Evolutionary conservation across 768 basidiomycete species (phyloP).

Genomic region (Polyporus arcularius): DNA sequence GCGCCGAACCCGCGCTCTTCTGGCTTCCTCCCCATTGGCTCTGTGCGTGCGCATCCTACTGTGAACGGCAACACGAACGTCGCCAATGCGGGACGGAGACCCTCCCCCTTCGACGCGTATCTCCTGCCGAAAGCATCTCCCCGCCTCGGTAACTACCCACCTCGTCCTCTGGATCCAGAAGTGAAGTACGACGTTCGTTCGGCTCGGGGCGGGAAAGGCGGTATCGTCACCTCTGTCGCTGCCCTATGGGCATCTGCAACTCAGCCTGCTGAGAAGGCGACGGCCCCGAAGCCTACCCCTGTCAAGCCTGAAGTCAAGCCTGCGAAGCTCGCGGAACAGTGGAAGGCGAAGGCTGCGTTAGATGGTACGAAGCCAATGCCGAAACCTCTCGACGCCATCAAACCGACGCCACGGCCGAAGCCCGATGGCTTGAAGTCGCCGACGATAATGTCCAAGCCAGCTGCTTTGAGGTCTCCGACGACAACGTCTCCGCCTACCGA

Average conservation of each 20-base stretch:
- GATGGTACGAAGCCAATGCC: not conserved
- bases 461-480: not conserved
- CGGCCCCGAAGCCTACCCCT: not conserved
- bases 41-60: slow-evolving; percentile 38
- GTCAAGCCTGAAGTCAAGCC: slow-evolving; percentile 12
- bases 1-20: slow-evolving; percentile 74
- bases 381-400: not conserved
- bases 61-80: not conserved
- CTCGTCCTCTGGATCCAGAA: slow-evolving; percentile 45
- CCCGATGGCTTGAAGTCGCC: slow-evolving; percentile 1
- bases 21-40: slow-evolving; percentile 69
- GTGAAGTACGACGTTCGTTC: slow-evolving; percentile 74
- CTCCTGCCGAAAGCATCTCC: slow-evolving; percentile 14
- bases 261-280: slow-evolving; percentile 9
- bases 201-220: slow-evolving; percentile 76
- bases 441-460: slow-evolving; percentile 7
- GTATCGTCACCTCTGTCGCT: slow-evolving; percentile 70
- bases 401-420: slow-evolving; percentile 5
- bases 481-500: not conserved
- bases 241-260: slow-evolving; percentile 64
- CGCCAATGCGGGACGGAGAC: not conserved
- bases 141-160: slow-evolving; percentile 16
- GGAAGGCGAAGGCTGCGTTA: slow-evolving; percentile 3
- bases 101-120: slow-evolving; percentile 9
- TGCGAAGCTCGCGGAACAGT: slow-evolving; percentile 7